Evolutionary conservation across 2,329 filamentous ascomycete genomes (phyloP).

Genomic region (Seiridium cupressi): DNA sequence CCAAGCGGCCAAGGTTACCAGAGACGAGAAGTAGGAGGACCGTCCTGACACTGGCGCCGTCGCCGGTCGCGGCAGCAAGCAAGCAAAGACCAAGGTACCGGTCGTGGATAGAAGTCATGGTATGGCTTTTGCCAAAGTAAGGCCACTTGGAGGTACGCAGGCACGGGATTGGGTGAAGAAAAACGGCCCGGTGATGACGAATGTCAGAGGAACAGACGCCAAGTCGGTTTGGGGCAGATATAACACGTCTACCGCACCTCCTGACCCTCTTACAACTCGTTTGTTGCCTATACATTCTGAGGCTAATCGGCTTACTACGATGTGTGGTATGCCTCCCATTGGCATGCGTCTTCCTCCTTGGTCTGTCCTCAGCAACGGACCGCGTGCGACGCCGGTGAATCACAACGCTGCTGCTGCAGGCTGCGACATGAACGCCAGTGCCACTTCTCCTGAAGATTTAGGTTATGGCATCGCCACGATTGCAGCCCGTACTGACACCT

Average conservation of each 20-base stretch:
- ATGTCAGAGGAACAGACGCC: neutral
- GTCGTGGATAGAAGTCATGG: slow-evolving; percentile 3
- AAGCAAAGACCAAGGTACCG: neutral
- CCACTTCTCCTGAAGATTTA: too few species aligned
- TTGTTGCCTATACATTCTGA: neutral
- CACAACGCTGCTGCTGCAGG: too few species aligned
- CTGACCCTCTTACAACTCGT: neutral
- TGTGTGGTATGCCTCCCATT: neutral
- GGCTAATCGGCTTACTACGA: neutral
- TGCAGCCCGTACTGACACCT: too few species aligned
- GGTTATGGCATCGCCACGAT: too few species aligned
- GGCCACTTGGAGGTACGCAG: neutral
- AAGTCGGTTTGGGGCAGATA: neutral
- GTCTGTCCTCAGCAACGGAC: too few species aligned
- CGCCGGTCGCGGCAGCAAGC: neutral
- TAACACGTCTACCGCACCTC: neutral
- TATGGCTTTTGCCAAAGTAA: slow-evolving; percentile 1
- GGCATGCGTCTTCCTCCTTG: too few species aligned
- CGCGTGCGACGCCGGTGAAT: too few species aligned
- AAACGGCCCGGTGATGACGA: neutral
- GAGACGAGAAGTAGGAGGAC: slow-evolving; percentile 45
- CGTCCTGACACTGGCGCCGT: neutral
- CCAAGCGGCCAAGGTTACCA: slow-evolving; percentile 84
- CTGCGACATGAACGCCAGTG: too few species aligned
- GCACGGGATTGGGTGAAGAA: neutral